These are phyloP conservation scores for Knoxia roxburghii DNA, from an alignment of 257 asterid species.

Conservation along the genomic window DNA sequence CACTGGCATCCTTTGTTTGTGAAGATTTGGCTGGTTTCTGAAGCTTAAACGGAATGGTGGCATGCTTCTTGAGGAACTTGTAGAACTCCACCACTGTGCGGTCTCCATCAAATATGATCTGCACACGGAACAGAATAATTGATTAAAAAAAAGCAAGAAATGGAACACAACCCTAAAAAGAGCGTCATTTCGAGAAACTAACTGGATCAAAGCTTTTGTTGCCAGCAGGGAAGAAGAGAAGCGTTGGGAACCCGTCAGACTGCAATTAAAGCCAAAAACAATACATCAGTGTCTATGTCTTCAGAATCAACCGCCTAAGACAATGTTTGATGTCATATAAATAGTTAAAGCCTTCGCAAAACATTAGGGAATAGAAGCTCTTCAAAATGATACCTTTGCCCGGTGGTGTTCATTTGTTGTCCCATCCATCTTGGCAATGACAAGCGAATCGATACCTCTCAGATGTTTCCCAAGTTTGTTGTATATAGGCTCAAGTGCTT, in stretches of 20 bases:
- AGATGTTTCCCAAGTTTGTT: slow-evolving; percentile 79
- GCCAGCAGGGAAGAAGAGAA: slow-evolving; percentile 96
- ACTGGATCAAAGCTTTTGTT: slow-evolving; percentile 97
- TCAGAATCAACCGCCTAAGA: neutral
- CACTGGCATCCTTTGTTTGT: slow-evolving; percentile 23
- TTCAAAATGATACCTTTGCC: slow-evolving; percentile 60
- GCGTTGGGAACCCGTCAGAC: slow-evolving; percentile 94
- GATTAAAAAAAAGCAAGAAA: neutral
- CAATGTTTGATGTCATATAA: neutral
- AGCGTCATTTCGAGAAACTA: slow-evolving; percentile 17
- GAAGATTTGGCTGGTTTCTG: slow-evolving; percentile 46
- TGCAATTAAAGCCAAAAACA: slow-evolving; percentile 24
- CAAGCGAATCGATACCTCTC: slow-evolving; percentile 62
- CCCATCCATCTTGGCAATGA: slow-evolving; percentile 97
- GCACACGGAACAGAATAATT: slow-evolving; percentile 4
- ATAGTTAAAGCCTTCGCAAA: too few species aligned
- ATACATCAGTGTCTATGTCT: neutral
- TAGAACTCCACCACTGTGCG: slow-evolving; percentile 88
- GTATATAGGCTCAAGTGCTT: slow-evolving; percentile 79
- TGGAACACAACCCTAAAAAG: neutral
- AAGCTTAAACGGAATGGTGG: slow-evolving; percentile 84
- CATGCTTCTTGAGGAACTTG: slow-evolving; percentile 93
- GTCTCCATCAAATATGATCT: slow-evolving; percentile 70
- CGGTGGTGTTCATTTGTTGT: slow-evolving; percentile 94
- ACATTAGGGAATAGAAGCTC: neutral